A percentile compares a stretch with the other conserved stretches of the same genome.
phyloP scores from a whole-genome alignment of 257 asterid genomes.

The Petrea volubilis region DNA sequence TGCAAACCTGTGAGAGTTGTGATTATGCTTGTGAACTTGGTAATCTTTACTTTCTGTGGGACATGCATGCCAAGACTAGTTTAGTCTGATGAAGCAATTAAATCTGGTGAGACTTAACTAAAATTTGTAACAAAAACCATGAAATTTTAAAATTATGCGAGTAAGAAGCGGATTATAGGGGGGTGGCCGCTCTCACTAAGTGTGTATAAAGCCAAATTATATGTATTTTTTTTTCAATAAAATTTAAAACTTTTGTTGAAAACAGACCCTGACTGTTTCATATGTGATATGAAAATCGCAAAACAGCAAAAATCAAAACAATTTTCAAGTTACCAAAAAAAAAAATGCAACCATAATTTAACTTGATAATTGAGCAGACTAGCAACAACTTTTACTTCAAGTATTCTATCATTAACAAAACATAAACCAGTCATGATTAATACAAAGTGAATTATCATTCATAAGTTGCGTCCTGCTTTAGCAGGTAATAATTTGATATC shows the following conservation, averaged over 20 bases:
- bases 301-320: neutral
- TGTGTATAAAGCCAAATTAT: no score
- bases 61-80: neutral
- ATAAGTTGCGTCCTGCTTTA: constrained; percentile 6
- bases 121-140: no score
- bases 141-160: no score
- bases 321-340: constrained; percentile 3
- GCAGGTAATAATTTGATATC: neutral
- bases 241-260: no score
- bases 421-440: neutral
- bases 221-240: no score
- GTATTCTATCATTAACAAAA: neutral
- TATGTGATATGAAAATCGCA: no score
- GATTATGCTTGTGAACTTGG: no score
- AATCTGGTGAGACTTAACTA: no score
- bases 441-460: neutral
- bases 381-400: constrained; percentile 13
- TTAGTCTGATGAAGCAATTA: neutral
- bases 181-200: no score
- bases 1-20: neutral
- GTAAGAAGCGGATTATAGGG: no score
- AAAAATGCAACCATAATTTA: neutral
- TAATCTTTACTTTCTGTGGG: neutral
- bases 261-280: no score
- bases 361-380: neutral